Conservation (phyloP, 345 rosid species). For the Bruguiera gymnorhiza region DNA sequence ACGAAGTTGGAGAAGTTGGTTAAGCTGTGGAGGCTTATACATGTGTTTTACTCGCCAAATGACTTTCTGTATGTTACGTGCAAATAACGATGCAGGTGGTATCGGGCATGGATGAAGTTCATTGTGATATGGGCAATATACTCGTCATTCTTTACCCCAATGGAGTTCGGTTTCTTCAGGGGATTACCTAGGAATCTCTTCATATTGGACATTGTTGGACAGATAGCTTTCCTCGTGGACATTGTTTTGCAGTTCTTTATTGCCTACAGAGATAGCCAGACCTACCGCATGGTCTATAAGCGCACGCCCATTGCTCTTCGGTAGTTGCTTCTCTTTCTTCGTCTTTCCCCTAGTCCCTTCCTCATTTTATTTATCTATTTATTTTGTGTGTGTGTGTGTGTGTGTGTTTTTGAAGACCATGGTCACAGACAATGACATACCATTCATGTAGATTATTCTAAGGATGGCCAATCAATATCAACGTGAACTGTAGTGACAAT, state of each 20-base stretch:
- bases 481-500: no score
- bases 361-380: not conserved
- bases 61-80: not conserved
- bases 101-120: constrained; percentile 58
- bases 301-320: constrained; percentile 54
- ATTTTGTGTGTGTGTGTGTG: no score
- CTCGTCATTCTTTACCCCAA: constrained; percentile 79
- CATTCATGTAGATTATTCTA: no score
- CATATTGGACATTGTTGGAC: constrained; percentile 70
- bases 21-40: no score
- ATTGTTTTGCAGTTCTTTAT: constrained; percentile 60
- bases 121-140: constrained; percentile 78
- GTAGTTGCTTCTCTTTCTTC: constrained; percentile 28
- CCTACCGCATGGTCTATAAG: constrained; percentile 54
- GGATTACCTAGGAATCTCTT: constrained; percentile 70
- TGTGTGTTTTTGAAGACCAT: no score
- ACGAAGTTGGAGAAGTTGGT: no score
- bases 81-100: constrained; percentile 48
- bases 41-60: no score
- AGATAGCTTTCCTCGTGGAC: constrained; percentile 69
- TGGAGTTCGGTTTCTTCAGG: constrained; percentile 87
- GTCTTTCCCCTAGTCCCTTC: not conserved
- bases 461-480: no score
- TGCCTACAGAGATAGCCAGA: constrained; percentile 57
- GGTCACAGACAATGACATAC: no score